Evolutionary conservation across 768 basidiomycete genomes (phyloP).

Genomic region (Amanita molliuscula): DNA sequence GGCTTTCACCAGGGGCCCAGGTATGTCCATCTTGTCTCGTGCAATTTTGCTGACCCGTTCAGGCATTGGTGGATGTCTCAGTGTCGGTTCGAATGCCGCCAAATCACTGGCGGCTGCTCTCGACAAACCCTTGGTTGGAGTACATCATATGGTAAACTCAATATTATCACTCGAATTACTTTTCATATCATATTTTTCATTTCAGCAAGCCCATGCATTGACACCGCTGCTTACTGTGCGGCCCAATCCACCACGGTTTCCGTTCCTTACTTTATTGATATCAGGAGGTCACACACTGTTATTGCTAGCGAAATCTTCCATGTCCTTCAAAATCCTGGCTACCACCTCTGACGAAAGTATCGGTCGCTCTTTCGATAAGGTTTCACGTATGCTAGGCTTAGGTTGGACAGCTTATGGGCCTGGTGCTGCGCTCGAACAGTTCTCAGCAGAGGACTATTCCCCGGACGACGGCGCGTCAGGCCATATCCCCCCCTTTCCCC

Average conservation of each 20-base stretch:
- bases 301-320: constrained; percentile 53
- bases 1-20: constrained; percentile 86
- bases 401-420: constrained; percentile 54
- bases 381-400: constrained; percentile 58
- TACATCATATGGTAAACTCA: constrained; percentile 83
- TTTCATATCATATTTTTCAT: constrained; percentile 2
- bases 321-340: constrained; percentile 58
- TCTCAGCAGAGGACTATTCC: constrained; percentile 31
- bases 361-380: constrained; percentile 79
- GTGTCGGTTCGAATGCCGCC: constrained; percentile 73
- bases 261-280: constrained; percentile 81
- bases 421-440: constrained; percentile 75
- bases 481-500: constrained; percentile 28
- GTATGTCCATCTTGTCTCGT: constrained; percentile 22
- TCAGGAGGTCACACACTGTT: constrained; percentile 95
- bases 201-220: constrained; percentile 87
- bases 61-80: constrained; percentile 78
- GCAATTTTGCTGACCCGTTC: not conserved
- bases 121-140: constrained; percentile 75
- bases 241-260: constrained; percentile 46
- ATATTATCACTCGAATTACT: not conserved
- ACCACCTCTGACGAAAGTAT: constrained; percentile 68
- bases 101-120: constrained; percentile 73
- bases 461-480: constrained; percentile 14
- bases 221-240: constrained; percentile 63